Evolutionary conservation across 2,329 filamentous ascomycete genomes (phyloP), one percentile per base, ranked within the genome.

Genomic region (Alternaria brassicicola): DNA sequence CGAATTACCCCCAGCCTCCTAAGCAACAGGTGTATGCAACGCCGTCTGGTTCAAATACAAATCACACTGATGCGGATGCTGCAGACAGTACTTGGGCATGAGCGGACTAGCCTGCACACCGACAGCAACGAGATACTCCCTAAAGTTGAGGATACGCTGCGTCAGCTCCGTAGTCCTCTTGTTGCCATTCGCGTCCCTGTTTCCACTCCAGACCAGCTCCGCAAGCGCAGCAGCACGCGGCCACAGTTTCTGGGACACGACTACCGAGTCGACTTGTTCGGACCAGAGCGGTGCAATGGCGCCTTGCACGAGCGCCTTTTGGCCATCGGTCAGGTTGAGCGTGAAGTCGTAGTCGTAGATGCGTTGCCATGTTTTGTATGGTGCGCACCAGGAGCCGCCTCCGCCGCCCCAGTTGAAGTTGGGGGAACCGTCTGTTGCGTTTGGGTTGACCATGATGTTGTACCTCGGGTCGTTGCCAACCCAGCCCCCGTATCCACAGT

Each of bases 271-370:
- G 57, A 84, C 80, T 66, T 85, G 83, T 71, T 86, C 84, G 6
- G 79, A 79, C 80, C 82, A 86, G 3, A 86, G 76, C 0, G 83
- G 82, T 0, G 83, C 79, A 35, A 81, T 78, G 26, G 79, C 82
- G n/a, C 84, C 84, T 19, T 84, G 76, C 19, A 86, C 68, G 53
- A 83, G 84, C 46, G 77, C 73, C 35, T 80, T 79, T 63, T 86
- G 78, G 0, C 70, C 62, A 0, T 73, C 74, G 1, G 82, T 83
- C 7, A 86, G 78, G 62, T 81, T 81, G 43, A 71, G 61, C 0
- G 82, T 82, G 68, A 86, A 85, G 74, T 86, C 84, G 69, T 81
- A 86, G 77, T 84, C 78, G 74, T 86, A 86, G 73, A 86, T 85
- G 47, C 84, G 83, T 70, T 86, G 84, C 83, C 83, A 86, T 19